Evolutionary conservation across 768 basidiomycete genomes (phyloP).

Genomic region (Phylloporus sp.): DNA sequence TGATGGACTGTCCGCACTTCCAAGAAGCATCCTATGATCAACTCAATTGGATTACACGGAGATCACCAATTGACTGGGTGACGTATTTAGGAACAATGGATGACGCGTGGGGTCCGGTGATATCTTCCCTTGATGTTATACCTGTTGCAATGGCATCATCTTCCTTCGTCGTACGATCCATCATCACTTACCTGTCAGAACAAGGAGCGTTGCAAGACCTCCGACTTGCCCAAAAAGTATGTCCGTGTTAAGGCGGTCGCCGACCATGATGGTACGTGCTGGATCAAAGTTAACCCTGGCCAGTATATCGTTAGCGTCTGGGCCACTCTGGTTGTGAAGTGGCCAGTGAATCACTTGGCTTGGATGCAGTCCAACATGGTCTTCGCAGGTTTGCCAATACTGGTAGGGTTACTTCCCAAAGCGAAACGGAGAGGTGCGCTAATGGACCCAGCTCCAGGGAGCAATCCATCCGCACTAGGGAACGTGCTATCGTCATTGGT

Average conservation of each 20-base stretch:
- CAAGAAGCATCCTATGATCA: slow-evolving; percentile 12
- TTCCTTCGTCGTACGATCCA: neutral
- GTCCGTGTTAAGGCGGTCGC: slow-evolving; percentile 93
- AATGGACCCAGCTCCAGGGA: slow-evolving; percentile 84
- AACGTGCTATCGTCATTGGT: slow-evolving; percentile 94
- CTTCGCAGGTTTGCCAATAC: slow-evolving; percentile 86
- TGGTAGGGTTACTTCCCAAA: slow-evolving; percentile 63
- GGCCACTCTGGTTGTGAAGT: neutral
- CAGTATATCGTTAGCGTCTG: slow-evolving; percentile 8
- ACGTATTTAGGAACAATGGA: slow-evolving; percentile 78
- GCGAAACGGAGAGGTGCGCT: slow-evolving; percentile 79
- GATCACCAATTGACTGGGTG: slow-evolving; percentile 76
- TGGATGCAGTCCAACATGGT: slow-evolving; percentile 94
- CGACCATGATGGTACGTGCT: slow-evolving; percentile 86
- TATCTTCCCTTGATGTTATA: slow-evolving; percentile 70
- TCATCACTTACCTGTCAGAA: slow-evolving; percentile 70
- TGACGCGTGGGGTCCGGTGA: slow-evolving; percentile 68
- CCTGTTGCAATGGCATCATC: slow-evolving; percentile 42
- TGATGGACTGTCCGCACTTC: slow-evolving; percentile 2
- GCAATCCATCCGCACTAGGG: slow-evolving; percentile 65
- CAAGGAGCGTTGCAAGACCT: slow-evolving; percentile 82
- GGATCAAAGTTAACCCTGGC: slow-evolving; percentile 83
- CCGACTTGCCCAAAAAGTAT: slow-evolving; percentile 90
- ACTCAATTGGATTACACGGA: slow-evolving; percentile 40
- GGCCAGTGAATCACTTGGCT: slow-evolving; percentile 47